Evolutionary conservation across 768 basidiomycete genomes (phyloP), one percentile per base, ranked within the genome.

Genomic region (Pleurotus eryngii): DNA sequence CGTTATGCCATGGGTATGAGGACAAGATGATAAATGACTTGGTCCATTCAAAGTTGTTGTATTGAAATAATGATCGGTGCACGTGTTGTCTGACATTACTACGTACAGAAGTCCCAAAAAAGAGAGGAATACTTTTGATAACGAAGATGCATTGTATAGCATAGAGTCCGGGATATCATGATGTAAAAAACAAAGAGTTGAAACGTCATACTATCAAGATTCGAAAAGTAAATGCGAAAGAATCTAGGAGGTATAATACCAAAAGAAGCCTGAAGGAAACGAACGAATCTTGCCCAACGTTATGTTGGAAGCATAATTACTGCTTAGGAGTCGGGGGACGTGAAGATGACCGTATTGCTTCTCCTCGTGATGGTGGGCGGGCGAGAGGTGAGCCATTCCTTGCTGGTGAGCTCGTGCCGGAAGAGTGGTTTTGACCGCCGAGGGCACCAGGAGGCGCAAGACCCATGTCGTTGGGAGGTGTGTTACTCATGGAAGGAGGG

Each of bases 311-410:
- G 46, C 22, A 43, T 57, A 18, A 63, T 67, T 35, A 67, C 43
- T 65, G 58, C 59, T 71, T 74, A 18, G 76, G 75, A 59, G 69
- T 76, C 15, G 67, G 61, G n/a, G 75, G 70, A n/a, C 76, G 70
- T 39, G 71, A 68, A 0, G 66, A 64, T 17, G n/a, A 45, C 14
- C 63, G 61, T 26, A 48, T 58, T 3, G 58, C 47, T 38, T 68
- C 68, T 55, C 62, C 62, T 12, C 60, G 60, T 39, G 70, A 71
- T 18, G 59, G 58, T 37, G 67, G 70, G 42, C 74, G 72, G 5
- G 74, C 74, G 42, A 75, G 65, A 8, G 84, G 84, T n/a, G 84
- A 86, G 22, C 79, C 79, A 62, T 79, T 75, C 53, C 80, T 72
- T 46, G 74, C 77, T 8, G 78, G 77, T 1, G 84, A 85, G 61